Evolutionary conservation across 2,329 filamentous ascomycete genomes (phyloP), one percentile per base, ranked within the genome.

Genomic region (Hypomyces perniciosus): DNA sequence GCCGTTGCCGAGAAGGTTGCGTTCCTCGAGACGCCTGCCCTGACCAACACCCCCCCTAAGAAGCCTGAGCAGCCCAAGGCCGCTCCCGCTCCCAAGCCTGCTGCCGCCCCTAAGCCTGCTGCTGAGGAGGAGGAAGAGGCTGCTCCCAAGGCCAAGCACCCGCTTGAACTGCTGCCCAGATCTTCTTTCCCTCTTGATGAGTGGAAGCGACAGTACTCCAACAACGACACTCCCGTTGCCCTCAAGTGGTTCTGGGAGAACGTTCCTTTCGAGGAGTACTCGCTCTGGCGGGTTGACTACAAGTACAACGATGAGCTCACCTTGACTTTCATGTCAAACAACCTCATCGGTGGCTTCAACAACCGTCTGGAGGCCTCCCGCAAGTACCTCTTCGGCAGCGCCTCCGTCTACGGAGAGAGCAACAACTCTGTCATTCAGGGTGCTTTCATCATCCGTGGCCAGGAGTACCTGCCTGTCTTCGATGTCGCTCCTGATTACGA

Each of bases 231-330:
- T 62, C 78, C 84, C 58, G 85, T 79, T 58, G 90, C 92, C 64
- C 78, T 97, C 65, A 91, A 92, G 72, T 97, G 88, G 87, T 97
- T 99, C 85, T 99, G 92, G 92, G 85, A 96, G 78, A 90, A 95
- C 73, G 83, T 84, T 75, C 92, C 93, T 68, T 85, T 93, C 63
- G 86, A 90, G 59, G 93, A 99, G 76, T 99, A 93, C 83, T 95
- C 90, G 51, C 76, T 99, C 72, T 99, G 90, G 90, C 84, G 83
- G 72, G 77, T 91, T 63, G 86, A 91, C 75, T 99, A 96, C 85
- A 96, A 96, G 85, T 99, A 99, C 83, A 95, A 96, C 75, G 85
- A 96, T 56, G 93, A 99, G 84, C 83, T 99, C 62, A 96, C 90
- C 68, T 78, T 93, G 74, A 88, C 87, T 68, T 99, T 99, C 88